A percentile compares a stretch with the other conserved stretches of the same genome.
phyloP scores from a whole-genome alignment of 345 rosid species.

The Dipteronia sinensis region DNA sequence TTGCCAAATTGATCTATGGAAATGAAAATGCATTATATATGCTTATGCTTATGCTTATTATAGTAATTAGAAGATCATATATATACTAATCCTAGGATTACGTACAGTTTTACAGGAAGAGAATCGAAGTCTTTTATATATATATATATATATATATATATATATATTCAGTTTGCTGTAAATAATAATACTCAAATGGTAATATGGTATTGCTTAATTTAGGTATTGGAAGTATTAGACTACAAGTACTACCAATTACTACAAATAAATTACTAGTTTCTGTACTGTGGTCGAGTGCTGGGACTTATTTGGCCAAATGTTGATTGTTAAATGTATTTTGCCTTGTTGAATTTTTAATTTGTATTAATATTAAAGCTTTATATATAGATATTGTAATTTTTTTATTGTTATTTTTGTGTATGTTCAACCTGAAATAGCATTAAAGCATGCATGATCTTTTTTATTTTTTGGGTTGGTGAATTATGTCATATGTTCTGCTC shows the following conservation, averaged over 20 bases:
- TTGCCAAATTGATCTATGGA: conserved; percentile 90
- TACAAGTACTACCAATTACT: conserved; percentile 16
- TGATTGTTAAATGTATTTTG: conserved; percentile 28
- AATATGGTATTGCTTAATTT: conserved; percentile 38
- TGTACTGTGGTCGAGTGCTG: conserved; percentile 31
- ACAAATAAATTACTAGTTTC: conserved; percentile 34
- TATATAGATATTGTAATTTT: conserved; percentile 21
- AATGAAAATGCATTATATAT: conserved; percentile 36
- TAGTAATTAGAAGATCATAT: conserved; percentile 26
- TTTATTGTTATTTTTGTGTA: not conserved
- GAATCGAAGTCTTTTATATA: conserved; percentile 14
- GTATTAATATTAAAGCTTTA: conserved; percentile 19
- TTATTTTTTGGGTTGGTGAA: not conserved
- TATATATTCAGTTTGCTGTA: conserved; percentile 48
- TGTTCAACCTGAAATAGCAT: not conserved
- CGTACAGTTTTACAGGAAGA: conserved; percentile 40
- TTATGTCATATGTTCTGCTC: not conserved
- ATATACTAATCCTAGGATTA: conserved; percentile 45
- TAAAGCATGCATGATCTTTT: not conserved
- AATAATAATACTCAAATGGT: conserved; percentile 60
- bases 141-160: no score
- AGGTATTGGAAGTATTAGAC: conserved; percentile 27
- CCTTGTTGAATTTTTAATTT: conserved; percentile 21
- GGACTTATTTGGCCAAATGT: conserved; percentile 29
- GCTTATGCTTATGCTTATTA: conserved; percentile 12